phyloP scores from a whole-genome alignment of 2,329 filamentous ascomycete species.

The Didymella lethalis region DNA sequence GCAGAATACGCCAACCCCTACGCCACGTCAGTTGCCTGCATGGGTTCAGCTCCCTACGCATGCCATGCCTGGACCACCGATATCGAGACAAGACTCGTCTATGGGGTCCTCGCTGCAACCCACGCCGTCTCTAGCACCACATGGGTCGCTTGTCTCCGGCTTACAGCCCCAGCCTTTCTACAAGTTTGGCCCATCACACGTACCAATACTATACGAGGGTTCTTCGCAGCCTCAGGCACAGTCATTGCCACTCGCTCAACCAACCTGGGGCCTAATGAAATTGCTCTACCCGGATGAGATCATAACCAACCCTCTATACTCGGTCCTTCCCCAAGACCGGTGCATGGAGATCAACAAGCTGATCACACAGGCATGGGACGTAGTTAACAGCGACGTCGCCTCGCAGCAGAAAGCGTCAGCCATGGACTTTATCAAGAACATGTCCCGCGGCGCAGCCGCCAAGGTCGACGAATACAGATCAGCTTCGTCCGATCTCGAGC shows the following conservation, averaged over 20 bases:
- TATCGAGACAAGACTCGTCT: neutral
- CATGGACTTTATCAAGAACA: neutral
- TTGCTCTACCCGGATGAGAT: constrained; percentile 14
- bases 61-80: neutral
- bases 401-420: constrained; percentile 6
- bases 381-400: constrained; percentile 5
- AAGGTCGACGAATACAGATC: neutral
- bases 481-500: neutral
- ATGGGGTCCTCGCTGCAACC: neutral
- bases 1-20: neutral
- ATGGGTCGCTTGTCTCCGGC: neutral
- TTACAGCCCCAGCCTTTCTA: neutral
- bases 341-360: neutral
- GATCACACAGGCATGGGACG: constrained; percentile 4
- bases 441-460: neutral
- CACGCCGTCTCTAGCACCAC: neutral
- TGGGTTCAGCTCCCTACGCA: neutral
- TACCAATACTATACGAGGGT: neutral
- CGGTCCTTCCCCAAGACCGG: constrained; percentile 1
- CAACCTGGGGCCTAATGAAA: neutral
- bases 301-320: neutral
- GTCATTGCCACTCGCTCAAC: neutral
- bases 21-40: neutral
- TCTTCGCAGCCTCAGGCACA: neutral
- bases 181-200: neutral